phyloP scores from a whole-genome alignment of 78 protist genomes.

The Protostelium mycophagum region DNA sequence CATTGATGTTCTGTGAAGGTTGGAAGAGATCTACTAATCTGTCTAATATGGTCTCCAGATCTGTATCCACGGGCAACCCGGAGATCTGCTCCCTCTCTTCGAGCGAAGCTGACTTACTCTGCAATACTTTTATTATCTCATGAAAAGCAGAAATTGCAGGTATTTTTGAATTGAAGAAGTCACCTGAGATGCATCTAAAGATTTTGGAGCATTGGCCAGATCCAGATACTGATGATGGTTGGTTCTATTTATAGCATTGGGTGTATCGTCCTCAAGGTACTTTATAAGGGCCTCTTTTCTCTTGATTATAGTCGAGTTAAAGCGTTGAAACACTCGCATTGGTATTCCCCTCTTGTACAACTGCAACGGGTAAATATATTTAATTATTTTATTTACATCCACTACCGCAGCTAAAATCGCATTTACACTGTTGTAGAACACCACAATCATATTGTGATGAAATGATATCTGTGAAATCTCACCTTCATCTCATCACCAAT shows the following conservation, averaged over 20 bases:
- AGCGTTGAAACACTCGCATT: not conserved
- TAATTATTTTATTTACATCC: no score
- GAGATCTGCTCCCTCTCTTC: not conserved
- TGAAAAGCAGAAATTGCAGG: not conserved
- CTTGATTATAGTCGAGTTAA: not conserved
- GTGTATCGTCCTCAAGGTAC: conserved; percentile 46
- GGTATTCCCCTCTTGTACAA: not conserved
- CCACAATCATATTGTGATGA: no score
- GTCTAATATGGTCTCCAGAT: not conserved
- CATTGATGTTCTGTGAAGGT: not conserved
- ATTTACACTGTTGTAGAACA: no score
- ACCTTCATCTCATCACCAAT: conserved; percentile 43
- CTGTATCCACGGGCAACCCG: not conserved
- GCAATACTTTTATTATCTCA: not conserved
- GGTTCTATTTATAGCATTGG: conserved; percentile 6
- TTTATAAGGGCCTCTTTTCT: conserved; percentile 22
- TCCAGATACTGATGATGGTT: conserved; percentile 43
- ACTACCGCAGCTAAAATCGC: no score
- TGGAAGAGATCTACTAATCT: not conserved
- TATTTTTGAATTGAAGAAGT: conserved; percentile 36
- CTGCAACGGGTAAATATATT: not conserved
- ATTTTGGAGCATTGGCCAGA: conserved; percentile 27
- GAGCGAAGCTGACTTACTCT: not conserved
- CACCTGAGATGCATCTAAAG: conserved; percentile 30
- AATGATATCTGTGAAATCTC: conserved; percentile 15